These are phyloP conservation scores for Nepenthes alata DNA, from an alignment of 179 eudicot species.

Conservation along the genomic window DNA sequence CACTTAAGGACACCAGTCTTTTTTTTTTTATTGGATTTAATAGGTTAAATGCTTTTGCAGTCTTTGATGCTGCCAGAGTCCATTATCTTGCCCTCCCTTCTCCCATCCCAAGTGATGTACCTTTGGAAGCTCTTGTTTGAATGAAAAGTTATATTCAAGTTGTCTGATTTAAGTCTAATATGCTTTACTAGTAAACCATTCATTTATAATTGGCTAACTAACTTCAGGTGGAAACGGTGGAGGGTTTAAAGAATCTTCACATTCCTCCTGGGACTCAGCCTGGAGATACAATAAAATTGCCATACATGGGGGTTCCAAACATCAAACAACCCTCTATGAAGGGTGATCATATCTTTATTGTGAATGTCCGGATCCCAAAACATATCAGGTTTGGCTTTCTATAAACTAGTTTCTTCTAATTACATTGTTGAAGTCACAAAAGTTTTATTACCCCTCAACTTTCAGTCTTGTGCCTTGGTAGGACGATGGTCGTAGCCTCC, in stretches of 20 bases:
- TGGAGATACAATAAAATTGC: constrained; percentile 57
- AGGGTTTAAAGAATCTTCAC: constrained; percentile 56
- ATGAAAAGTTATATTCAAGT: background rate
- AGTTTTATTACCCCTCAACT: no score
- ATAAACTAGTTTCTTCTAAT: constrained; percentile 1
- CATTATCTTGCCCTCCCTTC: no score
- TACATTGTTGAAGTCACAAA: background rate
- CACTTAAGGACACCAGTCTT: no score
- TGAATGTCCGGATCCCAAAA: constrained; percentile 63
- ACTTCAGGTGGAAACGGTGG: constrained; percentile 73
- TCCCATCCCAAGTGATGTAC: no score
- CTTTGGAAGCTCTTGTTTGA: no score
- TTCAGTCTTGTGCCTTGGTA: no score
- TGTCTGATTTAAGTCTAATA: background rate
- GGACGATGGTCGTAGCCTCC: no score
- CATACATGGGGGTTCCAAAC: constrained; percentile 69
- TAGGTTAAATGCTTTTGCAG: no score
- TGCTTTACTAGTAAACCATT: background rate
- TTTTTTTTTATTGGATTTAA: no score
- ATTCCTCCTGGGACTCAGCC: constrained; percentile 85
- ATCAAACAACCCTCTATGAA: constrained; percentile 39
- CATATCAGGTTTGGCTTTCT: constrained; percentile 44
- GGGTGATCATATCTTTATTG: constrained; percentile 79
- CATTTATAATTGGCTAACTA: background rate
- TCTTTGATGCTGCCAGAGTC: no score